Base-by-base conservation (phyloP, 345 rosid genomes). In the Psidium friedrichsthalianum region DNA sequence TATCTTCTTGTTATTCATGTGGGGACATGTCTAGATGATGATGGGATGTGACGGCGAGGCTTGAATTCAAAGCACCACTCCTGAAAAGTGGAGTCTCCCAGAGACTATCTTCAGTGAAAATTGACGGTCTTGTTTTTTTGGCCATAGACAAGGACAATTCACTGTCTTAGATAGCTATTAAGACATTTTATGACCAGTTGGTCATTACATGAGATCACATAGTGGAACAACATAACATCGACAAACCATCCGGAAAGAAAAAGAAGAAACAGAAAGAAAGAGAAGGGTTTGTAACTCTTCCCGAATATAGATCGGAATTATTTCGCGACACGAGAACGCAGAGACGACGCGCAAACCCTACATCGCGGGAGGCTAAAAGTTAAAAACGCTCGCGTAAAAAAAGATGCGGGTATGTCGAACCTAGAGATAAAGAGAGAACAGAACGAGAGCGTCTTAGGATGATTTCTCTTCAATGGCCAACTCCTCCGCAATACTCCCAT, bases 401-500 rank as follows among this genome's bases (percentile, higher is more conserved):
- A 76, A 9, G 6, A 69, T 36, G 80, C 80, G 36, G 55, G 25
- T 74, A 42, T 13, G 40, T 13, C 22, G 42, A 83, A 36, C 42
- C 8, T 29, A 74, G 56, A 10, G 83, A 55, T 25, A 8, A 27
- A 18, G 64, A 25, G 59, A 21, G n/a, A 20, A 80, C 8, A 8
- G 56, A 56, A 56, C 32, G 42, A 40, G 52, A 40, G 55, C 74
- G 11, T 22, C 56, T 49, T 64, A 56, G 81, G 84, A 87, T 36
- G 51, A 44, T 51, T 84, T 54, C 84, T 93, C 95, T 61, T 96
- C 95, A 25, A 91, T 85, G 44, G 94, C 86, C 82, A 95, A 86
- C 85, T 93, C 97, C 85, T 95, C 99, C 42, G 93, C 88, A 82
- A 92, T 93, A 87, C 83, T 91, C 54, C 91, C 95, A 89, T 89